Evolutionary conservation across 768 basidiomycete species (phyloP).

Genomic region (Lyophyllum atratum): DNA sequence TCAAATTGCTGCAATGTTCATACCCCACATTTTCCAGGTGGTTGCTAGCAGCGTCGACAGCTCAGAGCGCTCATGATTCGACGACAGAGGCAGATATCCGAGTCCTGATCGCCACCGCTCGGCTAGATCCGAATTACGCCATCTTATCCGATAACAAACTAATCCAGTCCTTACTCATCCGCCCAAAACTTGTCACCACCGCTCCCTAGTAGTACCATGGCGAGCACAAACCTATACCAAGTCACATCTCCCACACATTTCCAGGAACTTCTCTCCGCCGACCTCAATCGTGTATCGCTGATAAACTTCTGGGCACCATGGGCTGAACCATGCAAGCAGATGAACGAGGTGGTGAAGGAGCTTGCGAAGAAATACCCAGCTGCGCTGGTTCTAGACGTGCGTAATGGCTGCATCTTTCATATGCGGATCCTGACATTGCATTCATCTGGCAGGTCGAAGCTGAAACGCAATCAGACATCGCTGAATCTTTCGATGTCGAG

Average conservation of each 20-base stretch:
- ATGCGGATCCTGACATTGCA: background rate
- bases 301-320: slow-evolving; percentile 95
- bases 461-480: slow-evolving; percentile 76
- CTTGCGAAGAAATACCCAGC: slow-evolving; percentile 71
- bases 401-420: slow-evolving; percentile 9
- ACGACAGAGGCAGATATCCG: background rate
- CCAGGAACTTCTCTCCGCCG: slow-evolving; percentile 68
- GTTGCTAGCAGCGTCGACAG: background rate
- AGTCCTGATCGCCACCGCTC: background rate
- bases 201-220: slow-evolving; percentile 18
- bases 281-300: slow-evolving; percentile 80
- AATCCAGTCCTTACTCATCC: slow-evolving; percentile 15
- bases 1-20: no score
- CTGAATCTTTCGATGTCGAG: slow-evolving; percentile 91
- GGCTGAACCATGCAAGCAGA: slow-evolving; percentile 89
- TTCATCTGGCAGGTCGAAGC: slow-evolving; percentile 70
- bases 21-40: background rate
- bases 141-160: slow-evolving; percentile 20
- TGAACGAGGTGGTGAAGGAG: slow-evolving; percentile 79
- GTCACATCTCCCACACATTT: slow-evolving; percentile 73
- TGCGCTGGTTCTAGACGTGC: slow-evolving; percentile 75
- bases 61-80: background rate
- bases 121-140: slow-evolving; percentile 22
- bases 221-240: slow-evolving; percentile 32
- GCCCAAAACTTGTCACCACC: background rate